phyloP scores from a whole-genome alignment of 495 filamentous ascomycete genomes.

The Neurospora hispaniola region DNA sequence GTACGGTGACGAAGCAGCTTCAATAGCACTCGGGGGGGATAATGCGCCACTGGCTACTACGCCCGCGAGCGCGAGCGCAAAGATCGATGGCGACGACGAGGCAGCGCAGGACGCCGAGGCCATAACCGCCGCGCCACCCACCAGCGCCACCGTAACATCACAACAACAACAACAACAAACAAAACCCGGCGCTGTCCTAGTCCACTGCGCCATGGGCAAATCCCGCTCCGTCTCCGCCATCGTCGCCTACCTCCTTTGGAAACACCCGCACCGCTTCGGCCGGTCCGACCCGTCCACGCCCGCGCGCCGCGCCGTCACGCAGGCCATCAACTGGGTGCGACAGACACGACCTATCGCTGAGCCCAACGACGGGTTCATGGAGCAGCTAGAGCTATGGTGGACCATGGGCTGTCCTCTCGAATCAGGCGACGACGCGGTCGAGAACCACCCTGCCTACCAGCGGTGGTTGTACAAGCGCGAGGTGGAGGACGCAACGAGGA shows the following conservation, averaged over 20 bases:
- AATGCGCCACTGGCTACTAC: background rate
- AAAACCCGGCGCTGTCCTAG: conserved; percentile 28
- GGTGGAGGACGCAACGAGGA: conserved; percentile 59
- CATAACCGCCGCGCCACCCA: background rate
- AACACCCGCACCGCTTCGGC: conserved; percentile 35
- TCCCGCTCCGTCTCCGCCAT: conserved; percentile 79
- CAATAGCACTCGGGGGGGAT: background rate
- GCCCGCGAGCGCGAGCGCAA: background rate
- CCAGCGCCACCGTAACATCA: background rate
- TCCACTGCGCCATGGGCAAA: conserved; percentile 85
- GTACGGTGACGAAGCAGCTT: conserved; percentile 19
- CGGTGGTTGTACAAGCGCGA: conserved; percentile 79
- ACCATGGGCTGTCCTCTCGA: conserved; percentile 59
- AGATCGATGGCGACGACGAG: background rate
- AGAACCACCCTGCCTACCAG: conserved; percentile 64
- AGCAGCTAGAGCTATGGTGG: conserved; percentile 78
- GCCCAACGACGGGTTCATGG: conserved; percentile 83
- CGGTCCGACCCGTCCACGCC: conserved; percentile 18
- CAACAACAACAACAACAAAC: background rate
- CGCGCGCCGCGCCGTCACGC: conserved; percentile 18
- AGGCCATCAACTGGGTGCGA: conserved; percentile 44
- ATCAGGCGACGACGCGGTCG: conserved; percentile 30
- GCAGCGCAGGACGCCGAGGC: background rate
- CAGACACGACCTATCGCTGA: conserved; percentile 61
- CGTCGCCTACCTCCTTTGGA: conserved; percentile 76